Conservation (phyloP, 208 protist species). For the Kentomonas sorsogonicus region DNA sequence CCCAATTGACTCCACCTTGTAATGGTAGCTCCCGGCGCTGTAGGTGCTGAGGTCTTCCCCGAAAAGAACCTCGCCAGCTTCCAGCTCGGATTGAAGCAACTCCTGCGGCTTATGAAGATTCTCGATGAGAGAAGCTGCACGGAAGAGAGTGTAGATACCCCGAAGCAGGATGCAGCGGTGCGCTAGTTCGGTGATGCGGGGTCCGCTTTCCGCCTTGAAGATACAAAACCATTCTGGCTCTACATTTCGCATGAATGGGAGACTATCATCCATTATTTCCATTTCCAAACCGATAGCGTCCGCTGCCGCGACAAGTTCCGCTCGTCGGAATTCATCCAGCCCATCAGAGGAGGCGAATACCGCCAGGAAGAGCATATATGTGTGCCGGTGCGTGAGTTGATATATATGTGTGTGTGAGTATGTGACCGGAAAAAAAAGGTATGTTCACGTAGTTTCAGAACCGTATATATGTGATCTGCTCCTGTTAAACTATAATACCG, state of each 20-base stretch:
- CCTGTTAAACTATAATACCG: too few relatives aligned
- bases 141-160: constrained; percentile 44
- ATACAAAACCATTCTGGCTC: constrained; percentile 32
- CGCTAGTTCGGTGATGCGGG: too few relatives aligned
- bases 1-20: constrained; percentile 70
- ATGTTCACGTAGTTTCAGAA: too few relatives aligned
- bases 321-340: not conserved
- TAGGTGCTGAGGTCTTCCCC: constrained; percentile 22
- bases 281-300: too few relatives aligned
- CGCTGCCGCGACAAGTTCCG: not conserved
- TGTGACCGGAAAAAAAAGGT: too few relatives aligned
- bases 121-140: constrained; percentile 36
- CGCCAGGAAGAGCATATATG: not conserved
- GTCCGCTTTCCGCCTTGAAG: too few relatives aligned
- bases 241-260: constrained; percentile 20
- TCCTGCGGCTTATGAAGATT: constrained; percentile 17
- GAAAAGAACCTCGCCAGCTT: not conserved
- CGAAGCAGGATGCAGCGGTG: constrained; percentile 50
- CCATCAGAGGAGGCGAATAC: not conserved
- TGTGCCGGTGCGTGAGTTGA: not conserved
- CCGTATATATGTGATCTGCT: too few relatives aligned
- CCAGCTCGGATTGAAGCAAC: not conserved
- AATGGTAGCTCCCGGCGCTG: constrained; percentile 25
- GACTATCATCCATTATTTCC: constrained; percentile 21
- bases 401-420: not conserved